Percentiles rank a stretch among this genome's conserved stretches.
Evolutionary conservation across 495 filamentous ascomycete species (phyloP).

Genomic region (Daldinia bambusicola): DNA sequence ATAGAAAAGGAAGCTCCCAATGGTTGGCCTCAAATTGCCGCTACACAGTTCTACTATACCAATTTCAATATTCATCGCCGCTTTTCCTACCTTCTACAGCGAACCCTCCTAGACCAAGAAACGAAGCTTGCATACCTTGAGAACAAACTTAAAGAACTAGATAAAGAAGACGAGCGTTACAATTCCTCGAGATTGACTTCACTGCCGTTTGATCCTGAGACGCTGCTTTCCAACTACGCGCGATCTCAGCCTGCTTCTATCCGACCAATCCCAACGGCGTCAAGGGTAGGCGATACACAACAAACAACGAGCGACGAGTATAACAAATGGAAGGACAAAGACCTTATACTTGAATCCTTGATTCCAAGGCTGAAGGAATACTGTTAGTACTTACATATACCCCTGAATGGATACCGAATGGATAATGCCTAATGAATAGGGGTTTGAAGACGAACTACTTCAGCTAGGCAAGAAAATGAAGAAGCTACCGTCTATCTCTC

Average conservation of each 20-base stretch:
- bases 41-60: slow-evolving; percentile 7
- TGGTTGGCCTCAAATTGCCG: slow-evolving; percentile 22
- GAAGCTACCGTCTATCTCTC: slow-evolving; percentile 18
- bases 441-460: slow-evolving; percentile 14
- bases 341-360: slow-evolving; percentile 18
- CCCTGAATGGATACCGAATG: not conserved
- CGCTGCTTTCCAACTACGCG: slow-evolving; percentile 4
- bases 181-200: not conserved
- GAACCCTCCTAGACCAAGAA: slow-evolving; percentile 25
- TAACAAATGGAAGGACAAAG: slow-evolving; percentile 19
- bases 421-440: slow-evolving; percentile 15
- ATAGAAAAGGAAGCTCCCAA: slow-evolving; percentile 8
- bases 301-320: not conserved
- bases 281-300: not conserved
- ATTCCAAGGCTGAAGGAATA: slow-evolving; percentile 11
- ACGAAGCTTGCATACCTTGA: slow-evolving; percentile 27
- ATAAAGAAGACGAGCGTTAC: slow-evolving; percentile 6
- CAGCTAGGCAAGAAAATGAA: slow-evolving; percentile 17
- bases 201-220: slow-evolving; percentile 5
- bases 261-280: not conserved
- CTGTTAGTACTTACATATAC: slow-evolving; percentile 1
- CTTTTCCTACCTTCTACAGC: slow-evolving; percentile 19
- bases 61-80: slow-evolving; percentile 18
- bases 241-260: not conserved
- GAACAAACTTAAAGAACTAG: slow-evolving; percentile 24